Evolutionary conservation across 1,284 basidiomycete genomes (phyloP).

Genomic region (Schizophyllum commune): DNA sequence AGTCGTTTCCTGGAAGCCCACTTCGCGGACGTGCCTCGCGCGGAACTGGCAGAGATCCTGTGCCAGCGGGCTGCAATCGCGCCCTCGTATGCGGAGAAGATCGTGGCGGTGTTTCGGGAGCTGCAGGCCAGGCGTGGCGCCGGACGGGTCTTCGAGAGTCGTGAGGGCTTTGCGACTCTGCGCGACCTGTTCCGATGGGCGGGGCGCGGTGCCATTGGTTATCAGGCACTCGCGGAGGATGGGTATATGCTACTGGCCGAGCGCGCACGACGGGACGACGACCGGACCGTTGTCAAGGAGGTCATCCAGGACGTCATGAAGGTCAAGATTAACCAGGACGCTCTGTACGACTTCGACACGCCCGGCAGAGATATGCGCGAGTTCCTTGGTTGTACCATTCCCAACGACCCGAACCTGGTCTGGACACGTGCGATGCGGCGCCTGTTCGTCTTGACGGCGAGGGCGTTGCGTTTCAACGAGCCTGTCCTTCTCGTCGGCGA

Average conservation of each 20-base stretch:
- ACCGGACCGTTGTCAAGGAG: constrained; percentile 85
- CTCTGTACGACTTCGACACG: constrained; percentile 59
- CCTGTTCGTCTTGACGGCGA: constrained; percentile 77
- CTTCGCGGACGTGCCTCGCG: constrained; percentile 94
- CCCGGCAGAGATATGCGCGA: constrained; percentile 29
- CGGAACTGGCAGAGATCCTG: constrained; percentile 89
- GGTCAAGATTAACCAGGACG: constrained; percentile 71
- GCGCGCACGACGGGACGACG: constrained; percentile 78
- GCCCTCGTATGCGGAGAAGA: constrained; percentile 86
- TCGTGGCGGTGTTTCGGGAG: constrained; percentile 91
- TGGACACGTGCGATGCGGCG: constrained; percentile 95
- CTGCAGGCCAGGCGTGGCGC: constrained; percentile 89
- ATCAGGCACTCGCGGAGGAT: constrained; percentile 91
- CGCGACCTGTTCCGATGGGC: constrained; percentile 99
- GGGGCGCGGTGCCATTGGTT: constrained; percentile 78
- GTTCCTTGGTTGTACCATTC: constrained; percentile 52
- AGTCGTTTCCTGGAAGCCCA: constrained; percentile 99
- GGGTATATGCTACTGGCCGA: constrained; percentile 98
- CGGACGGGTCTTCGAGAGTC: constrained; percentile 93
- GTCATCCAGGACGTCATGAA: constrained; percentile 90
- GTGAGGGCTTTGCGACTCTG: constrained; percentile 93
- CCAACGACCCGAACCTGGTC: constrained; percentile 41
- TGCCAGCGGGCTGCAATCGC: constrained; percentile 87
- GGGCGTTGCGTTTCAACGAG: constrained; percentile 86
- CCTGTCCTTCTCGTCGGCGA: constrained; percentile 97